Conservation (phyloP, 2,329 filamentous ascomycete species). For the Pseudogymnoascus sp. region DNA sequence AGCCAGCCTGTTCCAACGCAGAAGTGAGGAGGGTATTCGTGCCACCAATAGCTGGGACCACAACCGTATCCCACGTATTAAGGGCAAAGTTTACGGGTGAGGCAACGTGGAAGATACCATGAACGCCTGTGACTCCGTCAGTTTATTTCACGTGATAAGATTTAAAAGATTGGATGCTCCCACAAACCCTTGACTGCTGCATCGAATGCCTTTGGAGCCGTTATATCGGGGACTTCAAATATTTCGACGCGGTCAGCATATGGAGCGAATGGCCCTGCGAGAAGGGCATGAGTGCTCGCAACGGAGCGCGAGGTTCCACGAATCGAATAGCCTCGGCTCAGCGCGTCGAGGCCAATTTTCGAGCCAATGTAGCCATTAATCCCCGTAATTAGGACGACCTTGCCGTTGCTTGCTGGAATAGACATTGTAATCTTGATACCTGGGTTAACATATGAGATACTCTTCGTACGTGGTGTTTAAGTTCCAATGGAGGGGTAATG, state of each 20-base stretch:
- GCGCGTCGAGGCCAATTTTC: constrained; percentile 20
- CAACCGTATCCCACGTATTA: constrained; percentile 23
- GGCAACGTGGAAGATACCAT: constrained; percentile 27
- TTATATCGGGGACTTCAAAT: constrained; percentile 24
- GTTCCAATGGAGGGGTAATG: neutral
- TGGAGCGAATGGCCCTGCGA: constrained; percentile 22
- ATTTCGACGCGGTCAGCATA: constrained; percentile 23
- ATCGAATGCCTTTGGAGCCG: constrained; percentile 23
- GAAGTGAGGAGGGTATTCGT: neutral
- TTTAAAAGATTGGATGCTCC: neutral
- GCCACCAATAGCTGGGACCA: constrained; percentile 12
- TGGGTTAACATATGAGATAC: neutral
- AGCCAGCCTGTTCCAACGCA: neutral
- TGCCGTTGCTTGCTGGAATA: constrained; percentile 19
- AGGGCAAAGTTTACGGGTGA: constrained; percentile 26
- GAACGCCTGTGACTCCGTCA: constrained; percentile 16
- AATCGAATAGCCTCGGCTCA: constrained; percentile 23
- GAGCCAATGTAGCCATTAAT: constrained; percentile 28
- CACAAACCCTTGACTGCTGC: constrained; percentile 21
- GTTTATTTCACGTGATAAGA: neutral
- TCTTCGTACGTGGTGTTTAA: neutral
- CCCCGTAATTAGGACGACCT: constrained; percentile 27
- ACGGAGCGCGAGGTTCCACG: constrained; percentile 24
- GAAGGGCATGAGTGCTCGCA: constrained; percentile 17
- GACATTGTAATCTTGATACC: constrained; percentile 17